Conservation (phyloP, 1,139 yeast species). For the Saccharomyces pastorianus region DNA sequence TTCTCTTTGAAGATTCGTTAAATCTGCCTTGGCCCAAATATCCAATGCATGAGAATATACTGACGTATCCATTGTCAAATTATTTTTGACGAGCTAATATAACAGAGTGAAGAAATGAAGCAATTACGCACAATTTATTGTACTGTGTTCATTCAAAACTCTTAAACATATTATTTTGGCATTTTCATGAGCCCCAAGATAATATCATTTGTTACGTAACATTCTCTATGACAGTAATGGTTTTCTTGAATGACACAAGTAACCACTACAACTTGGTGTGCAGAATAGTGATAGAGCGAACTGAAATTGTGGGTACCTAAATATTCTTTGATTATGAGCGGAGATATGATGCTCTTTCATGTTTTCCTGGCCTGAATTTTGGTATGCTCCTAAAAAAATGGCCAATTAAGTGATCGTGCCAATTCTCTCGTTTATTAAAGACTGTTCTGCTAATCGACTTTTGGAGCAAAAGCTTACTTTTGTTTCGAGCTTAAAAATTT, state of each 20-base stretch:
- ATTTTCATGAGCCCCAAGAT: background rate
- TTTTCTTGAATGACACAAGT: background rate
- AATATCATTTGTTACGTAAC: background rate
- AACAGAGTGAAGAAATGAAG: background rate
- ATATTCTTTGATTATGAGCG: background rate
- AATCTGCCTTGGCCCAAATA: constrained; percentile 68
- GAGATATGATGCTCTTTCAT: no score
- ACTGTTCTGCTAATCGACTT: no score
- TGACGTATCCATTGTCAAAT: constrained; percentile 22
- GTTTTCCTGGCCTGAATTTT: background rate
- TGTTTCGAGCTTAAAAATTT: no score
- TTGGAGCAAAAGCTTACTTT: no score
- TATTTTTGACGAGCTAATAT: background rate
- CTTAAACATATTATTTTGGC: background rate
- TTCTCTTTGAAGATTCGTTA: constrained; percentile 58
- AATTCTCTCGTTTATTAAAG: no score
- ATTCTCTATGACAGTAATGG: background rate
- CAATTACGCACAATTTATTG: background rate
- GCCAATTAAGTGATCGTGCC: no score
- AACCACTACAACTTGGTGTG: background rate
- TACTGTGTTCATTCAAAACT: background rate
- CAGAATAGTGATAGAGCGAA: background rate
- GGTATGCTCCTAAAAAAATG: no score
- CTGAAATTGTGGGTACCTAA: background rate
- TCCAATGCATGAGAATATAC: constrained; percentile 57